Percentiles rank a stretch among this genome's conserved stretches.
Conservation (phyloP, 768 basidiomycete species). For the Boletus fagicola region DNA sequence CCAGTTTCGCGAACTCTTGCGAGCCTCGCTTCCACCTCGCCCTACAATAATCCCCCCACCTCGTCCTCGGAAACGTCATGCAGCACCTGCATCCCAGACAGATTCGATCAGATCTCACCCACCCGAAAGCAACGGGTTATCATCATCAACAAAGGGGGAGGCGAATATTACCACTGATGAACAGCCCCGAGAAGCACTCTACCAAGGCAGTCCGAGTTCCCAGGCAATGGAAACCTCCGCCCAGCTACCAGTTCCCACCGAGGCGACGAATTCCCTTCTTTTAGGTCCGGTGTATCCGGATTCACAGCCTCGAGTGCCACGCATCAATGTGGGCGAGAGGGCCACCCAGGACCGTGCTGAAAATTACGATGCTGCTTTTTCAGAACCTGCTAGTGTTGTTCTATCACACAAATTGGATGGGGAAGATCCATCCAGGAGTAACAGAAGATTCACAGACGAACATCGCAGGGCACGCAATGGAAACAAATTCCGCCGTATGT, state of each 20-base stretch:
- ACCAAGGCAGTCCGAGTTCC: neutral
- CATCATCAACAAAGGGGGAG: neutral
- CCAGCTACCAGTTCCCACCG: slow-evolving; percentile 3
- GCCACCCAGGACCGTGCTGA: neutral
- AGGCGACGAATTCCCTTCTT: slow-evolving; percentile 10
- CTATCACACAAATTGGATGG: slow-evolving; percentile 2
- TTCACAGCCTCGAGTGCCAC: slow-evolving; percentile 1
- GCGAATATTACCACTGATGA: neutral
- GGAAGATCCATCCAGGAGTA: slow-evolving; percentile 12
- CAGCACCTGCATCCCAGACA: neutral
- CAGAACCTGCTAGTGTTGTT: slow-evolving; percentile 8
- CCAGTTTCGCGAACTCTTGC: neutral
- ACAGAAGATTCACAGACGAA: slow-evolving; percentile 12
- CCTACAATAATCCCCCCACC: slow-evolving; percentile 27
- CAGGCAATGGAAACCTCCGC: slow-evolving; percentile 12
- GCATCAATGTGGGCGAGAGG: neutral
- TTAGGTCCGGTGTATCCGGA: slow-evolving; percentile 10
- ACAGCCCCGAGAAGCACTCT: neutral
- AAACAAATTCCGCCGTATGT: neutral
- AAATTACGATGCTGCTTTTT: slow-evolving; percentile 1
- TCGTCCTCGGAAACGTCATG: slow-evolving; percentile 17
- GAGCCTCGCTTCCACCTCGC: slow-evolving; percentile 14
- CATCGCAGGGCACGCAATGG: slow-evolving; percentile 3
- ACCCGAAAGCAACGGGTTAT: neutral
- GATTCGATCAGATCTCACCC: slow-evolving; percentile 1